A percentile compares a stretch with the other conserved stretches of the same genome.
Conservation (phyloP, 257 asterid species). For the Striga asiatica region DNA sequence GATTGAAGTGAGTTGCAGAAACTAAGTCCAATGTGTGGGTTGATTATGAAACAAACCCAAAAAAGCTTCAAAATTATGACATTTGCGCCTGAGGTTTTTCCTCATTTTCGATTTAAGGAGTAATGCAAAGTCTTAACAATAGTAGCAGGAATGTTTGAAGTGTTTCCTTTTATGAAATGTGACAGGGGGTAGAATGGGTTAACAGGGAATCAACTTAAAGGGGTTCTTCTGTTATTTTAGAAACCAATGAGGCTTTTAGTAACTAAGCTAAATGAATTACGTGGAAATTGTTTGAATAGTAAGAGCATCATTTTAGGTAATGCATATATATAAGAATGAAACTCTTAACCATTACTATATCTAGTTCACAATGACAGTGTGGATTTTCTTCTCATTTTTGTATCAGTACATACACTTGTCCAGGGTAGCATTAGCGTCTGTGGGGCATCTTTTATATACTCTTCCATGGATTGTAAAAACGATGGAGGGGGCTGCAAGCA, state of each 20-base stretch:
- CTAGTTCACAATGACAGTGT: no score
- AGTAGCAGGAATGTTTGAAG: no score
- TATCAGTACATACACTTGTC: conserved; percentile 31
- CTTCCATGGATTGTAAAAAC: conserved; percentile 63
- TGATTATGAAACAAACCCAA: no score
- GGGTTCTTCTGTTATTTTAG: not conserved
- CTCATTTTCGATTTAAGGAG: no score
- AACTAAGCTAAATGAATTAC: not conserved
- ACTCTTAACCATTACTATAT: not conserved
- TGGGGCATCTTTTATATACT: conserved; percentile 57
- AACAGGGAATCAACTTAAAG: not conserved
- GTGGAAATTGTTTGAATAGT: not conserved
- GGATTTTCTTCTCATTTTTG: no score
- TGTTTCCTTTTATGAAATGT: no score
- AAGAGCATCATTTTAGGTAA: not conserved
- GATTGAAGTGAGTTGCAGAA: not conserved
- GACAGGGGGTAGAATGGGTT: not conserved
- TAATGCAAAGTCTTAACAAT: no score
- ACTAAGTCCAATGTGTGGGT: no score
- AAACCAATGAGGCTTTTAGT: not conserved
- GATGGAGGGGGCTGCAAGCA: conserved; percentile 50
- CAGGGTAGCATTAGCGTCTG: conserved; percentile 48
- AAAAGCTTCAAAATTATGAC: no score
- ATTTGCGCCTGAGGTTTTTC: not conserved
- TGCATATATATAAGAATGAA: not conserved